Percentiles rank a stretch among this genome's conserved stretches.
Evolutionary conservation across 1,284 basidiomycete genomes (phyloP).

Genomic region (Bjerkandera adusta): DNA sequence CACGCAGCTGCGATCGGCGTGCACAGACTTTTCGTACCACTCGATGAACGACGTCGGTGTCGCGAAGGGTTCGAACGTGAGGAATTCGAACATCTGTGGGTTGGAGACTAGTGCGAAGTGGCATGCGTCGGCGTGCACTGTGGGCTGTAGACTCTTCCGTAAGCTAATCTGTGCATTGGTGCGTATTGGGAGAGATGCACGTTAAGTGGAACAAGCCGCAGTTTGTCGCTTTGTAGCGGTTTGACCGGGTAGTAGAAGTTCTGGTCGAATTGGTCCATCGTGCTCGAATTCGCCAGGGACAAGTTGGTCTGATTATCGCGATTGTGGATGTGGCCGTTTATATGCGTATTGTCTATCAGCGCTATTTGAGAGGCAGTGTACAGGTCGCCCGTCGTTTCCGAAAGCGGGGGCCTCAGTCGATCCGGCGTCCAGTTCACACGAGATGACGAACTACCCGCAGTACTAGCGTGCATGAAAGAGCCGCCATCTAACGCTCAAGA

Average conservation of each 20-base stretch:
- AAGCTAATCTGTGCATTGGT: background rate
- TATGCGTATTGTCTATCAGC: too few species aligned
- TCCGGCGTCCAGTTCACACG: too few species aligned
- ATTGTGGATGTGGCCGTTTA: too few species aligned
- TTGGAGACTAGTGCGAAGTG: conserved; percentile 8
- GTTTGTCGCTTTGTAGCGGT: conserved; percentile 24
- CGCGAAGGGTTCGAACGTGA: conserved; percentile 41
- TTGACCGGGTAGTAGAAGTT: conserved; percentile 30
- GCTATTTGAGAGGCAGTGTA: too few species aligned
- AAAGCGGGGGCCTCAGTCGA: too few species aligned
- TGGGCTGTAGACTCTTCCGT: conserved; percentile 2
- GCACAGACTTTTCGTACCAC: conserved; percentile 6
- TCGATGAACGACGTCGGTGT: conserved; percentile 5
- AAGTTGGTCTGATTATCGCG: too few species aligned
- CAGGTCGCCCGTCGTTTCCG: too few species aligned
- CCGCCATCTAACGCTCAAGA: too few species aligned
- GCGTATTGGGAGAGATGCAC: conserved; percentile 10
- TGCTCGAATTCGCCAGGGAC: too few species aligned
- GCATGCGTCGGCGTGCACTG: conserved; percentile 3
- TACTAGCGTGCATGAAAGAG: too few species aligned
- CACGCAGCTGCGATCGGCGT: conserved; percentile 4
- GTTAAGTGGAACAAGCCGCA: conserved; percentile 31
- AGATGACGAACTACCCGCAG: too few species aligned
- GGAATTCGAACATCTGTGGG: conserved; percentile 33
- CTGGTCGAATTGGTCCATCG: conserved; percentile 19